Percentiles rank a stretch among this genome's conserved stretches.
Conservation (phyloP, 441 rosid genomes). For the Melianthus villosus region DNA sequence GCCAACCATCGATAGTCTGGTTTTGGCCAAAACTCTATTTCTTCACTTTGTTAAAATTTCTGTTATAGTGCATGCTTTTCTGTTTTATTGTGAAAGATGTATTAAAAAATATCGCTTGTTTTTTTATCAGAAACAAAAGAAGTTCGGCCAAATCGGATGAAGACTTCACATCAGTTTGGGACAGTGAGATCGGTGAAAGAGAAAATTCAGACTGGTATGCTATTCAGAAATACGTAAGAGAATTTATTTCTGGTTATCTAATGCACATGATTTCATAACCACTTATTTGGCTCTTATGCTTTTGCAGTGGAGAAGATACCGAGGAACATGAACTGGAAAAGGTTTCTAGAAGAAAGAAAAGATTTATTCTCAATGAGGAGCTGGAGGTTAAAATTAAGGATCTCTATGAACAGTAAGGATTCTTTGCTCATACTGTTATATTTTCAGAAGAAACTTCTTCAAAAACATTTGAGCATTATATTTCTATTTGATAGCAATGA, state of each 20-base stretch:
- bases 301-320: slow-evolving; percentile 26
- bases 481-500: neutral
- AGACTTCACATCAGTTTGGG: slow-evolving; percentile 10
- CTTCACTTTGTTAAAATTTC: too few species aligned
- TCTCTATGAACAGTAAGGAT: slow-evolving; percentile 57
- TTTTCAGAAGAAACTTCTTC: neutral
- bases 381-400: slow-evolving; percentile 50
- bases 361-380: slow-evolving; percentile 43
- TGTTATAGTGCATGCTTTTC: neutral
- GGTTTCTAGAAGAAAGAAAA: slow-evolving; percentile 43
- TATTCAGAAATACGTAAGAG: neutral
- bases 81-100: neutral
- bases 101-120: neutral
- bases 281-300: slow-evolving; percentile 11
- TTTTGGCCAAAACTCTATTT: slow-evolving; percentile 3
- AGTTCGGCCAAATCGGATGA: slow-evolving; percentile 12
- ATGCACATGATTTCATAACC: slow-evolving; percentile 3
- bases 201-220: slow-evolving; percentile 13
- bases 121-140: slow-evolving; percentile 15
- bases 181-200: slow-evolving; percentile 11
- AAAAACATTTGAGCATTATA: neutral
- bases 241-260: neutral
- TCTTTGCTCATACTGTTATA: slow-evolving; percentile 3
- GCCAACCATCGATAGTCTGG: slow-evolving; percentile 1
- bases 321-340: slow-evolving; percentile 23